A percentile compares a stretch with the other conserved stretches of the same genome.
Conservation (phyloP, 306 rosid genomes). For the Prosopis cineraria region DNA sequence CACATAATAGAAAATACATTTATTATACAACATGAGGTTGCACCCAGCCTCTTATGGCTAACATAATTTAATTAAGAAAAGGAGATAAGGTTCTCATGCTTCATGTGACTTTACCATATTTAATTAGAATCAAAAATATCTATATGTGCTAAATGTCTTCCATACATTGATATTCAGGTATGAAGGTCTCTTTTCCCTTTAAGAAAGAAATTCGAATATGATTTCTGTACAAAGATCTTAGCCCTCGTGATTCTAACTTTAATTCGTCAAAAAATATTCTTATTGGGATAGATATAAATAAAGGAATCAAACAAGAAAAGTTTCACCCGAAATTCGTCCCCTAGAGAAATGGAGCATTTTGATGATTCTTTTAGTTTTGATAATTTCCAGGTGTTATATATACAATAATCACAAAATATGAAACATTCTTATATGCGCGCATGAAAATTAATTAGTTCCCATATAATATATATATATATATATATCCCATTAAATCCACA, state of each 20-base stretch:
- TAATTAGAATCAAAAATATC: background rate
- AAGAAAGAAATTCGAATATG: background rate
- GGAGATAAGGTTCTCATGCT: background rate
- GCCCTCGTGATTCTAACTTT: background rate
- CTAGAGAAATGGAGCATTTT: background rate
- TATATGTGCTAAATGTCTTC: background rate
- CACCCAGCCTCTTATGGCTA: background rate
- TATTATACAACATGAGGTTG: background rate
- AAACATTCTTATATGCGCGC: background rate
- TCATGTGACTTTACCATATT: background rate
- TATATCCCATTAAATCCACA: background rate
- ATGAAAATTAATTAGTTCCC: background rate
- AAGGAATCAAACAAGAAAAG: slow-evolving; percentile 5
- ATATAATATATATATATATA: background rate
- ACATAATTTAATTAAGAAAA: background rate
- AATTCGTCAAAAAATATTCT: background rate
- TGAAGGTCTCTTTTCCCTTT: background rate
- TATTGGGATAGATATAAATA: background rate
- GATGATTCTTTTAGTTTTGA: background rate
- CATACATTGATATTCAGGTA: background rate
- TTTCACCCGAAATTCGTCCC: background rate
- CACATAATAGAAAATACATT: background rate
- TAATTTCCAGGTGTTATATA: background rate
- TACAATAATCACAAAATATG: background rate
- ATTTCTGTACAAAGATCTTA: background rate